phyloP scores from a whole-genome alignment of 805 yeast genomes.

The Metschnikowia kofuensis region DNA sequence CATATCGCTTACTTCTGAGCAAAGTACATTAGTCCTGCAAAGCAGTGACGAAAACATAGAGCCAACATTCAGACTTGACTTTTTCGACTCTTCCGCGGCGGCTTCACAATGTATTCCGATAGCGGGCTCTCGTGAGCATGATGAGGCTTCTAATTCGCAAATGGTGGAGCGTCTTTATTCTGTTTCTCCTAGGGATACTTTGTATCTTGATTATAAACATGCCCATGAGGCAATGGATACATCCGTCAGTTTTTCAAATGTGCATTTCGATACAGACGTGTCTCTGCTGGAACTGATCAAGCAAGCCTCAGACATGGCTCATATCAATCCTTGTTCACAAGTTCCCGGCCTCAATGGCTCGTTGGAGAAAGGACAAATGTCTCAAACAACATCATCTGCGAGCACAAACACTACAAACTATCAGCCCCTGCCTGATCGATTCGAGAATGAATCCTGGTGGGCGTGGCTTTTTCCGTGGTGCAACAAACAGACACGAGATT shows the following conservation, averaged over 20 bases:
- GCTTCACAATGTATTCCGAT: background rate
- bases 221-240: background rate
- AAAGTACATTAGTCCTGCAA: constrained; percentile 2
- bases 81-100: constrained; percentile 4
- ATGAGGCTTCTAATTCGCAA: constrained; percentile 6
- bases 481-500: background rate
- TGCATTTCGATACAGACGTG: too few species aligned
- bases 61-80: constrained; percentile 13
- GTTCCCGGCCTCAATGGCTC: too few species aligned
- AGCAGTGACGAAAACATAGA: constrained; percentile 4
- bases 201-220: constrained; percentile 21
- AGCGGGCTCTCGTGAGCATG: background rate
- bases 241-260: background rate
- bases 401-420: too few species aligned
- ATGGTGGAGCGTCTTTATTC: constrained; percentile 33
- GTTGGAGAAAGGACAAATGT: too few species aligned
- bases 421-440: too few species aligned
- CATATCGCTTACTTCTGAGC: background rate
- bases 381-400: too few species aligned
- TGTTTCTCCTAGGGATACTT: constrained; percentile 40
- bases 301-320: too few species aligned
- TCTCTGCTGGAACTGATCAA: too few species aligned
- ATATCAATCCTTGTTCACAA: too few species aligned
- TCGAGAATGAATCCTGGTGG: background rate
- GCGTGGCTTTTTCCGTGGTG: constrained; percentile 7